These are phyloP conservation scores for Penicillium hesseltinei DNA, from an alignment of 2,329 filamentous ascomycete genomes.

Conservation along the genomic window DNA sequence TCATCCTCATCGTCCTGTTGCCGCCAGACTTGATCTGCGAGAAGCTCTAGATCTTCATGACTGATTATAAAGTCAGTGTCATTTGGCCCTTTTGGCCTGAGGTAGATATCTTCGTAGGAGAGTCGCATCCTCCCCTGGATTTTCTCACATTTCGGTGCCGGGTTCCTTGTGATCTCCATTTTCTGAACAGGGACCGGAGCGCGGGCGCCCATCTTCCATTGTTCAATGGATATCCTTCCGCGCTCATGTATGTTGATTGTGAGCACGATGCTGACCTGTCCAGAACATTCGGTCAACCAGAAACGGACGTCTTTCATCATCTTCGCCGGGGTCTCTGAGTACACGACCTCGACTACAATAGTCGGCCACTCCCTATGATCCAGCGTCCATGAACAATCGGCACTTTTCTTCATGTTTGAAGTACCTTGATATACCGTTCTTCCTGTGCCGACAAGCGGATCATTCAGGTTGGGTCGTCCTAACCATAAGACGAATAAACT, in stretches of 20 bases:
- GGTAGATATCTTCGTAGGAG: not conserved
- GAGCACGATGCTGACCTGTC: not conserved
- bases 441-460: too few species aligned
- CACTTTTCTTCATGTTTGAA: not conserved
- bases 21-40: not conserved
- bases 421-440: not conserved
- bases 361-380: not conserved
- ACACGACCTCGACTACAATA: not conserved
- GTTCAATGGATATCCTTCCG: not conserved
- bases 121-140: not conserved
- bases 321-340: too few species aligned
- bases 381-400: not conserved
- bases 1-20: not conserved
- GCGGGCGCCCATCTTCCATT: not conserved
- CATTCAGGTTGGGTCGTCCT: too few species aligned
- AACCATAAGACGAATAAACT: accelerated
- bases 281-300: not conserved
- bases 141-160: not conserved
- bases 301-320: not conserved
- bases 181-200: not conserved
- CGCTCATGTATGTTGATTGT: not conserved
- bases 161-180: not conserved
- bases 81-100: not conserved
- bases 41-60: not conserved
- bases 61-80: not conserved